Evolutionary conservation across 371 early-diverging fungal species (phyloP).

Genomic region (Fennellomyces sp.): DNA sequence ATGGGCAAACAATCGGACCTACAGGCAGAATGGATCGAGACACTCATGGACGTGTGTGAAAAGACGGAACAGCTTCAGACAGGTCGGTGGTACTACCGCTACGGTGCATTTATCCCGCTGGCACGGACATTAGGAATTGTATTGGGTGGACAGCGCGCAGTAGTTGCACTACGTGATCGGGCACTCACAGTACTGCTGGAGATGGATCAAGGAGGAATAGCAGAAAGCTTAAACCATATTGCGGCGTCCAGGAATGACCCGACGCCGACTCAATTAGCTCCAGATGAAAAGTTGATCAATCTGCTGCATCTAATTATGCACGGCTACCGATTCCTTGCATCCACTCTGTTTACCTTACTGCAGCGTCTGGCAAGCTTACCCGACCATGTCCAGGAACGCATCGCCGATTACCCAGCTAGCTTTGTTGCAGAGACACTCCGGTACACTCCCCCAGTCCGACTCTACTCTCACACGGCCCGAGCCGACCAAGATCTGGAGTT

Average conservation of each 20-base stretch:
- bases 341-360: constrained; percentile 35
- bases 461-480: constrained; percentile 35
- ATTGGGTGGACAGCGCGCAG: neutral
- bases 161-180: constrained; percentile 3
- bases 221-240: constrained; percentile 18
- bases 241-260: constrained; percentile 41
- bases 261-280: constrained; percentile 32
- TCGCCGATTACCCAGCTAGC: constrained; percentile 15
- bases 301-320: constrained; percentile 41
- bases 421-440: constrained; percentile 43
- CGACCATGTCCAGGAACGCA: neutral
- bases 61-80: constrained; percentile 16
- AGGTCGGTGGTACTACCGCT: constrained; percentile 23
- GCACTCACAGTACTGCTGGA: constrained; percentile 6
- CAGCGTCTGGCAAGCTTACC: constrained; percentile 40
- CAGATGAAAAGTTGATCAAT: constrained; percentile 39
- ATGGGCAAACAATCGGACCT: constrained; percentile 19
- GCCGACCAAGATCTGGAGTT: constrained; percentile 31
- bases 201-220: constrained; percentile 12
- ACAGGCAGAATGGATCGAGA: constrained; percentile 4
- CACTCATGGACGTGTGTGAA: constrained; percentile 20
- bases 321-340: constrained; percentile 32
- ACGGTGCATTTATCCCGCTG: constrained; percentile 23
- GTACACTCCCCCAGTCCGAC: constrained; percentile 26
- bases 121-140: neutral